Base-by-base conservation (phyloP, 768 basidiomycete species). In the Sporobolomyces phaffii region DNA sequence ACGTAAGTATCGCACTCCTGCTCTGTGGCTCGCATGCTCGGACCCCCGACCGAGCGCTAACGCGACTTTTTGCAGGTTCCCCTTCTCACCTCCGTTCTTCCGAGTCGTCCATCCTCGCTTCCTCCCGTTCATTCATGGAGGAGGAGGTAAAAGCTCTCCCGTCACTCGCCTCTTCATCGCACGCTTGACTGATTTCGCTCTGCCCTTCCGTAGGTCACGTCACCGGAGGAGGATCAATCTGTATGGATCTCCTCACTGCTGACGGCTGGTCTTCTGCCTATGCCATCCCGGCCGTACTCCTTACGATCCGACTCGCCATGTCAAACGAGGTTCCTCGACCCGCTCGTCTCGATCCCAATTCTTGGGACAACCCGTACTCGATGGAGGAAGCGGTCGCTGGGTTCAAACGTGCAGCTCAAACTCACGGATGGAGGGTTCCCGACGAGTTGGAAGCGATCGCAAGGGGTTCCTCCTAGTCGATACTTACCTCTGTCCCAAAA, bases 181-280 rank as follows among this genome's bases (percentile, higher is more conserved):
- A n/a, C n/a, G n/a, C n/a, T n/a, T n/a, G n/a, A n/a, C n/a, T n/a
- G n/a, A n/a, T n/a, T n/a, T n/a, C n/a, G n/a, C n/a, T n/a, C n/a
- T 33, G 60, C 20, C 13, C 47, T 11, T 28, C 20, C 43, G n/a
- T 11, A 59, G 48, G 67, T 52, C 54, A 70, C 53, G 64, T 56
- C 64, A 47, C 54, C 9, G 38, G 66, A 84, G 85, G 86, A 15
- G 87, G 86, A 2, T 86, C 85, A 5, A 86, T 88, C 53, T 88
- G 87, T 72, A 87, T 88, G 86, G 86, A 85, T 22, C 87, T 86
- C 84, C 82, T 87, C 44, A 86, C 86, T 1, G 85, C 83, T 68
- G 86, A 87, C 68, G 85, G 82, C 82, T 84, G 70, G 36, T 72
- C 68, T 8, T 53, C 33, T 20, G 33, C 60, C 40, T 62, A 62